These are phyloP conservation scores for Lojkania enalia DNA, from an alignment of 2,329 filamentous ascomycete genomes.

Conservation along the genomic window DNA sequence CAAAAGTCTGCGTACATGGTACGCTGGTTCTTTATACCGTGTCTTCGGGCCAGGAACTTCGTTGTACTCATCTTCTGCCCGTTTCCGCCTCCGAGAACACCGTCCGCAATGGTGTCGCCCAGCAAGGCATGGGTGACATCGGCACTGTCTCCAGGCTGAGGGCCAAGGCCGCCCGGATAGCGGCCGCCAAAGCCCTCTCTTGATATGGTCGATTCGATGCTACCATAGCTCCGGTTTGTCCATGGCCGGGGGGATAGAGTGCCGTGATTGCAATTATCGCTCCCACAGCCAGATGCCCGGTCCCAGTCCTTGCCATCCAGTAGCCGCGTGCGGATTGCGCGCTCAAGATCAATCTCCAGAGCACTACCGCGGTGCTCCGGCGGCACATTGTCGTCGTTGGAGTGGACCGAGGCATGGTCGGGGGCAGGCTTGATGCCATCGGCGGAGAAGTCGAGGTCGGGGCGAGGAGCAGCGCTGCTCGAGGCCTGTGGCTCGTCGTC, in stretches of 20 bases:
- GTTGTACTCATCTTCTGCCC: constrained; percentile 74
- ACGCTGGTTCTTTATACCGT: constrained; percentile 73
- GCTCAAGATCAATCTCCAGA: constrained; percentile 33
- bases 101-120: constrained; percentile 50
- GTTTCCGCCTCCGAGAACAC: constrained; percentile 46
- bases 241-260: constrained; percentile 72
- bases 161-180: constrained; percentile 39
- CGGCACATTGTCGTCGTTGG: constrained; percentile 27
- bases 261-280: constrained; percentile 66
- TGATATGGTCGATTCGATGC: constrained; percentile 47
- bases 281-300: constrained; percentile 33
- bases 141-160: constrained; percentile 29
- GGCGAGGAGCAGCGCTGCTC: constrained; percentile 15
- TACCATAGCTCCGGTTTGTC: constrained; percentile 57
- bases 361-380: constrained; percentile 19
- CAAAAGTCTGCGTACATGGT: constrained; percentile 64
- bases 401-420: constrained; percentile 36
- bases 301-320: constrained; percentile 44
- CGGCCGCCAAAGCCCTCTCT: constrained; percentile 43
- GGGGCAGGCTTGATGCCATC: constrained; percentile 38
- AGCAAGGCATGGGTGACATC: constrained; percentile 46
- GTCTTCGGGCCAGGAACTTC: constrained; percentile 68
- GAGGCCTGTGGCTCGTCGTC: constrained; percentile 25
- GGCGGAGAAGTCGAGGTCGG: constrained; percentile 28
- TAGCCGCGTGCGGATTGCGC: constrained; percentile 45